Evolutionary conservation across 164 flowering plant species (phyloP), one percentile per base, ranked within the genome.

Genomic region (Brasenia schreberi): DNA sequence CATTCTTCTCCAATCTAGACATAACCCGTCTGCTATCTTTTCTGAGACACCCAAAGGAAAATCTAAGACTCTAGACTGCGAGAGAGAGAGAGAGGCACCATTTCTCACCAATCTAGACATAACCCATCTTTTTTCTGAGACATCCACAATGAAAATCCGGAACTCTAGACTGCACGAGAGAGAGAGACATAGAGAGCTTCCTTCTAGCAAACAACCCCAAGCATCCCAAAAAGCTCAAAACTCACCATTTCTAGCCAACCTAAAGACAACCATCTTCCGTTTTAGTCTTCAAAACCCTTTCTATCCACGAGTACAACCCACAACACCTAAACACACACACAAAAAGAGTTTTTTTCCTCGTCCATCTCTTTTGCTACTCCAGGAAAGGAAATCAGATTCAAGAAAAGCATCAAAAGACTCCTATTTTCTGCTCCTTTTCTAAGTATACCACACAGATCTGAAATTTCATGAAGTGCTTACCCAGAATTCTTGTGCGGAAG

Each of bases 381-480:
- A 63, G 64, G n/a, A 63, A 63, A 63, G 64, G 43, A 19, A 60
- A 18, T 60, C 27, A 60, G 27, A 11, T 7, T 10, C 62, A 18
- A 18, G 62, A n/a, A n/a, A n/a, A 60, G 27, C 5, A 60, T 7
- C 62, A 61, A 23, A 65, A 52, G 27, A 44, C 19, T 7, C 33
- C 5, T 0, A 65, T 19, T 65, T 9, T 44, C 4, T 6, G 5
- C 1, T 5, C 43, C 53, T 59, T 45, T 65, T 65, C 7, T 19
- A 16, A 43, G 42, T 17, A 33, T 14, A 5, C 61, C 17, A 45
- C 64, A 67, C 27, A 72, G 76, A 79, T 77, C 82, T 71, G 61
- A 61, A 65, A 17, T 70, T 43, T 70, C 75, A 75, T 74, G 76
- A 69, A 71, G 68, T 74, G 66, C 66, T 74, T 74, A 64, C 44